A percentile compares a stretch with the other conserved stretches of the same genome.
Evolutionary conservation across 257 asterid genomes (phyloP).

Genomic region (Gentiana straminea): DNA sequence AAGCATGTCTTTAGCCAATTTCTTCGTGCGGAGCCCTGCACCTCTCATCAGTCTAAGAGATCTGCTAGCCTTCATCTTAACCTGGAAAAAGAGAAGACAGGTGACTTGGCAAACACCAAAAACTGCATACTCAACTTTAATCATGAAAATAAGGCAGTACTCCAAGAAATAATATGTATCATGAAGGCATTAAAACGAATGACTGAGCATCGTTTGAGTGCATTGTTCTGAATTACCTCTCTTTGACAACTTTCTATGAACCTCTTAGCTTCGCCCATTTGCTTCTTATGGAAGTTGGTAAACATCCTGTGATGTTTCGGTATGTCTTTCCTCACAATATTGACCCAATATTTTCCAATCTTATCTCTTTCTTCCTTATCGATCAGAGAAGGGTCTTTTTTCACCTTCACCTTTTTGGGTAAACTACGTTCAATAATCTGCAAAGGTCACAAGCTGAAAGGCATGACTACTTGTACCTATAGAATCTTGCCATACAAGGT

Average conservation of each 20-base stretch:
- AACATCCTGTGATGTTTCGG: conserved; percentile 82
- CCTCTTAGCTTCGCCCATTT: conserved; percentile 81
- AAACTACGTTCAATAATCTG: conserved; percentile 93
- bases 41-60: conserved; percentile 85
- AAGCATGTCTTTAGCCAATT: conserved; percentile 88
- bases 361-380: conserved; percentile 91
- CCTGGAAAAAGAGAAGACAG: conserved; percentile 37
- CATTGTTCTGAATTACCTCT: conserved; percentile 48
- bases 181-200: conserved; percentile 3
- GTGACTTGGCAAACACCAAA: conserved; percentile 1
- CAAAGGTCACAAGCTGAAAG: conserved; percentile 24
- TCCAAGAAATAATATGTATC: background rate
- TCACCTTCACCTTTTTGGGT: conserved; percentile 66
- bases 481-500: background rate
- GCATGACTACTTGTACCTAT: background rate
- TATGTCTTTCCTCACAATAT: conserved; percentile 79
- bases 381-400: conserved; percentile 74
- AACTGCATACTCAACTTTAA: background rate
- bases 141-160: background rate
- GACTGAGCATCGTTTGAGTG: background rate
- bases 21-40: conserved; percentile 81
- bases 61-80: conserved; percentile 84
- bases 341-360: conserved; percentile 66
- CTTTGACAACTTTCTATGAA: conserved; percentile 86
- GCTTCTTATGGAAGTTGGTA: conserved; percentile 63